Conservation (phyloP, 257 asterid species). For the Thymus quinquecostatus region DNA sequence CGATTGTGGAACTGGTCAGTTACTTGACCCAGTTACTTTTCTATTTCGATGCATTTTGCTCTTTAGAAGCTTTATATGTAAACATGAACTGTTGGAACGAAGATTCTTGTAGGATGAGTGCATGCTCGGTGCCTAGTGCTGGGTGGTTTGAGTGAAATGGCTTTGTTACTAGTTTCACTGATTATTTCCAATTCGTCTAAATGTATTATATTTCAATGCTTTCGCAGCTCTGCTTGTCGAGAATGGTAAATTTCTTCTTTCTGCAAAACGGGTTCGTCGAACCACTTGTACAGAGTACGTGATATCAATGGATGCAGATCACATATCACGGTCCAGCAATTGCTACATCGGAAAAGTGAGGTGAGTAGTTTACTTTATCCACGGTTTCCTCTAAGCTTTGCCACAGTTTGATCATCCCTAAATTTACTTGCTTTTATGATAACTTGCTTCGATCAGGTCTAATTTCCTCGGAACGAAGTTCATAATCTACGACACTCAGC, state of each 20-base stretch:
- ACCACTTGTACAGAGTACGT: slow-evolving; percentile 85
- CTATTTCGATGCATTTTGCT: not conserved
- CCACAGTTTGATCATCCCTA: not conserved
- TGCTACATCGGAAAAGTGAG: slow-evolving; percentile 82
- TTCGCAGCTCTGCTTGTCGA: slow-evolving; percentile 77
- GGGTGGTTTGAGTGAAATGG: slow-evolving; percentile 2
- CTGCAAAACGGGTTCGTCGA: slow-evolving; percentile 79
- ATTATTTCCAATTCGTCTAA: not conserved
- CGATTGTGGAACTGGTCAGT: not conserved
- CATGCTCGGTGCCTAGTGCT: not conserved
- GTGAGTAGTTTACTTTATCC: slow-evolving; percentile 36
- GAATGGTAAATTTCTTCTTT: slow-evolving; percentile 88
- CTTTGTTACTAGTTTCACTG: not conserved
- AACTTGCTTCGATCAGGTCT: slow-evolving; percentile 49
- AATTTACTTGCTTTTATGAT: not conserved
- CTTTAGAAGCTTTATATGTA: not conserved
- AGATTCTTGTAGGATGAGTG: not conserved
- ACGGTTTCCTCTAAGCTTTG: not conserved
- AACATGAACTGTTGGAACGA: not conserved
- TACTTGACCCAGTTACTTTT: not conserved
- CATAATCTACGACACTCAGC: slow-evolving; percentile 77
- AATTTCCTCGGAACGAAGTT: slow-evolving; percentile 87
- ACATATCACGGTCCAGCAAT: slow-evolving; percentile 69
- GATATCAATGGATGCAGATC: slow-evolving; percentile 77
- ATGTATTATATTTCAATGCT: not conserved